Base-by-base conservation (phyloP, 768 basidiomycete species). In the Psilocybe azurescens region DNA sequence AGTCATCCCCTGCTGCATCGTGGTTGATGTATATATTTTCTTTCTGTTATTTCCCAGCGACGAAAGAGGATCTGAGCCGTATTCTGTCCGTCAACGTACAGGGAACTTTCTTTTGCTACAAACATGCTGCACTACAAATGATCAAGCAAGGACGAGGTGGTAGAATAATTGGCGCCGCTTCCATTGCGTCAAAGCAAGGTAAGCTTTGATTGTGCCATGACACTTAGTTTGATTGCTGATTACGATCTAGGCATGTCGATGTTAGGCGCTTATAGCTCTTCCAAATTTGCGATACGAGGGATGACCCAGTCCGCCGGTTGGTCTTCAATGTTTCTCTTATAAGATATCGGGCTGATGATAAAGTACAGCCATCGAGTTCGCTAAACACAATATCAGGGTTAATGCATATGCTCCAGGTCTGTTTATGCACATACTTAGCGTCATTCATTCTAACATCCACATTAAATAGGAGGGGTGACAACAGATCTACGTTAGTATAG, bases 61-160 rank as follows among this genome's bases (percentile, higher is more conserved):
- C 73, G 0, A 56, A 60, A 1, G 74, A 74, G 9, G 72, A 79
- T 3, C 77, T 76, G 56, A 72, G 78, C 30, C 58, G 61, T 5
- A 46, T 75, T 3, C 72, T 78, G 28, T 47, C 66, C 0, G 69
- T 78, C 59, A 83, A 83, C 54, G 68, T 68, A 5, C 67, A 72
- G 10, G 80, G 81, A 1, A 68, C 71, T 0, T 79, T 79, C 38
- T 63, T 81, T 1, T 79, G 79, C 65, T 81, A 80, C 67, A 77
- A 78, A 51, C 70, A 76, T 56, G 80, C 81, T 6, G 81, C 73
- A 3, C 50, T 72, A 13, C 72, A 74, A 56, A 83, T 83, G 82
- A 74, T 82, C 38, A 70, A 72, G 28, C 81, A 82, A 70, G 79
- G 79, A 28, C 65, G 64, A 5, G 81, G 82, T 3, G 82, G 82